These are phyloP conservation scores for Sporothrix pallida DNA, from an alignment of 2,329 filamentous ascomycete species.

Conservation along the genomic window DNA sequence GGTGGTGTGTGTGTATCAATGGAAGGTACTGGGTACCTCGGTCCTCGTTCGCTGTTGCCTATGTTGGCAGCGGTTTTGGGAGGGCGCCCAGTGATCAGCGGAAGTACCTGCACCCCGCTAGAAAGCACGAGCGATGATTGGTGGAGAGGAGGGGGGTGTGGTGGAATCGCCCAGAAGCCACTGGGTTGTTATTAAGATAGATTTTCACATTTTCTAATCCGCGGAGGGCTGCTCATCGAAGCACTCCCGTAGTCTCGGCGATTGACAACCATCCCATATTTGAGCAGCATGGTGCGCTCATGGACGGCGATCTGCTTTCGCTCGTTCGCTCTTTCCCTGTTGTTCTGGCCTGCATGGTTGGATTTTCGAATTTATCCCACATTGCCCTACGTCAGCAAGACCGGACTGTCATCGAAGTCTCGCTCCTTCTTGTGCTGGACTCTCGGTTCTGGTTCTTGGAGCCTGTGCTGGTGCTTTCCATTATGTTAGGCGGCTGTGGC, in stretches of 20 bases:
- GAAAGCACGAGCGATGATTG: background rate
- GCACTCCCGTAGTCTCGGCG: background rate
- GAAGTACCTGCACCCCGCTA: conserved; percentile 24
- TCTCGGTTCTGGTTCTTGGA: too few species aligned
- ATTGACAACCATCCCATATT: conserved; percentile 25
- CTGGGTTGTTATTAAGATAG: conserved; percentile 27
- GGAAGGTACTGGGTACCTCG: conserved; percentile 24
- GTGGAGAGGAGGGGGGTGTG: background rate
- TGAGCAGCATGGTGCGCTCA: conserved; percentile 10
- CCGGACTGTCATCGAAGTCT: background rate
- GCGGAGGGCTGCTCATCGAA: conserved; percentile 12
- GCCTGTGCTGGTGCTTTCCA: background rate
- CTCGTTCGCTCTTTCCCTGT: background rate
- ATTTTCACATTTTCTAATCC: background rate
- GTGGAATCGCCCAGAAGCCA: conserved; percentile 29
- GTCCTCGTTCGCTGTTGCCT: conserved; percentile 23
- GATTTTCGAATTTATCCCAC: background rate
- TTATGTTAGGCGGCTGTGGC: background rate
- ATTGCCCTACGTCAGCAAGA: conserved; percentile 18
- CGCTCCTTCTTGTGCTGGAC: background rate
- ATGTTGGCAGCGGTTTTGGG: background rate
- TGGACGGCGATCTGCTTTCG: conserved; percentile 24
- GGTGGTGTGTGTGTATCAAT: conserved; percentile 24
- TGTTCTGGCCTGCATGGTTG: too few species aligned
- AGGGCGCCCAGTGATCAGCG: conserved; percentile 27